Conservation (phyloP, 331 rosid genomes). For the Stylosanthes scabra region DNA sequence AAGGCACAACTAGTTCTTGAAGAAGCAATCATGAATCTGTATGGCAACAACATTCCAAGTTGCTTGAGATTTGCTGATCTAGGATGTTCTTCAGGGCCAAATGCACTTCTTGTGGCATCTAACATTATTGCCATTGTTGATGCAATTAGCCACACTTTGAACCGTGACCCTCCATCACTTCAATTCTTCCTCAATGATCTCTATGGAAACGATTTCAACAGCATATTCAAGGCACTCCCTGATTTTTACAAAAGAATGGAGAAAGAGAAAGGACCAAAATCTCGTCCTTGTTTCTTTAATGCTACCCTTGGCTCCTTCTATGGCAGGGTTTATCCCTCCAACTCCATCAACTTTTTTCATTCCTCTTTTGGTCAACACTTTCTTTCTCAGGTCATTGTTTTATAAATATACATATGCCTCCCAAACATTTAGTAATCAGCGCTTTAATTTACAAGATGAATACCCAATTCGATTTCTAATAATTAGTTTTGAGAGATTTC, state of each 20-base stretch:
- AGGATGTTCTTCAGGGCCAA: constrained; percentile 60
- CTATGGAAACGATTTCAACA: constrained; percentile 60
- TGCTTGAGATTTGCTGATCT: constrained; percentile 58
- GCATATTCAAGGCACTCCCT: constrained; percentile 46
- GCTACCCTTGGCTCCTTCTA: constrained; percentile 59
- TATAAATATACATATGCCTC: no score
- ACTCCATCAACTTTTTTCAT: constrained; percentile 50
- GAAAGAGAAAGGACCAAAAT: constrained; percentile 12
- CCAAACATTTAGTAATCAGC: no score
- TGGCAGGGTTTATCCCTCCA: constrained; percentile 60
- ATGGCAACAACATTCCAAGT: constrained; percentile 19
- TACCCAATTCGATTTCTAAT: no score
- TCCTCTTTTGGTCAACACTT: constrained; percentile 51
- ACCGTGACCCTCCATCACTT: constrained; percentile 10
- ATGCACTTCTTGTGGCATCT: constrained; percentile 41
- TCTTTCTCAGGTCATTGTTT: constrained; percentile 38
- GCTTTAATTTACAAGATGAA: no score
- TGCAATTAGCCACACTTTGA: not conserved
- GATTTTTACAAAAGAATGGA: constrained; percentile 25
- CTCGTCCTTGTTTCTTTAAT: constrained; percentile 49
- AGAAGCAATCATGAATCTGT: constrained; percentile 35
- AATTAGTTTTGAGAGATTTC: no score
- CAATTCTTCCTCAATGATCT: constrained; percentile 57
- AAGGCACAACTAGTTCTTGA: constrained; percentile 33
- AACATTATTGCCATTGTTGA: constrained; percentile 34